Base-by-base conservation (phyloP, 208 protist species). In the Naegleria lovaniensis region DNA sequence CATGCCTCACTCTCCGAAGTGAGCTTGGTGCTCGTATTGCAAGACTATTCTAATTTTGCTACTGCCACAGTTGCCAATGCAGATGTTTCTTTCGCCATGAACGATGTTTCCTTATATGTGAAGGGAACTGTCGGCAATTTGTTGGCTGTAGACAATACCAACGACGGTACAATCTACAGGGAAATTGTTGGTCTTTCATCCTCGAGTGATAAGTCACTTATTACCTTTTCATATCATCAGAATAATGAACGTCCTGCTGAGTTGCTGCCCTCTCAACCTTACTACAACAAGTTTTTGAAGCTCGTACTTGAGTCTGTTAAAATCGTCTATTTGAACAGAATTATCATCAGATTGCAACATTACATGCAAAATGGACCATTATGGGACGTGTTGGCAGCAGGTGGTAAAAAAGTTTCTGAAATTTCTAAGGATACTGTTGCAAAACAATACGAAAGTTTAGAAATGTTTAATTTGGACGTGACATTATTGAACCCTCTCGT, bases 161-260 rank as follows among this genome's bases (percentile, higher is more conserved):
- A 40, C 40, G 48, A 15, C 29, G 85, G 51, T 13, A 40, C 29
- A 41, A 39, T 75, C 15, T 89, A 89, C 22, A 41, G 5, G 39
- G 85, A 89, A 67, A 89, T 89, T 41, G 39, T 89, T 22, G 85
- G 48, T 36, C 67, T 79, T 25, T 89, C 51, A 1, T 11, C 13
- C 13, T 38, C 7, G 13, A n/a, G 16, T 29, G 25, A 40, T 38
- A 89, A 41, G 15, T 89, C 85, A 29, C 11, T 89, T 0, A 67
- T 89, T 38, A 19, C 39, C 4, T 89, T 89, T 67, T 25, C 1
- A 0, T 89, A 41, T 40, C 16, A 41, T 41, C 51, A 79, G n/a
- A 36, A 36, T 36, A 79, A 36, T 29, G 55, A 67, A 67, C n/a
- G 29, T 29, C 15, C 33, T n/a, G 5, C 4, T 19, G 40, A 9